Base-by-base conservation (phyloP, 176 grass and related monocot species). In the Oryza rufipogon region DNA sequence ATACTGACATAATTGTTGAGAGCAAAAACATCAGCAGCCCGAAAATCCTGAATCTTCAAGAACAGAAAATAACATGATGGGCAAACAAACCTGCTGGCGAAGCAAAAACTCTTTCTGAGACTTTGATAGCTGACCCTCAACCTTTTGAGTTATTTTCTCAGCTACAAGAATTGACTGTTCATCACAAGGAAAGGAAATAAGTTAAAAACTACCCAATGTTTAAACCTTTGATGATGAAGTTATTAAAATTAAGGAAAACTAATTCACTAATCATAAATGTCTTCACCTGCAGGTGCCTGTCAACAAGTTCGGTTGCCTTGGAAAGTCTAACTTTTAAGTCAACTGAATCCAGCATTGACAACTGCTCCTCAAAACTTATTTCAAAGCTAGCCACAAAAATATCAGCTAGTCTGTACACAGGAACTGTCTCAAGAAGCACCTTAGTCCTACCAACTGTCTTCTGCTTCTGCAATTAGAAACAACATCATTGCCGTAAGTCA, bases 311-410 rank as follows among this genome's bases (percentile, higher is more conserved):
- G 22, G 93, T 99, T 74, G 96, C 96, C 78, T 96, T 99, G 75
- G 89, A 94, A 44, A 99, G 90, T 73, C 96, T 88, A 58, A 93
- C 93, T 99, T 96, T 99, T 75, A 96, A 80, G 81, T 99, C 91
- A 84, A 99, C 90, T 66, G 96, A 99, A 88, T 99, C 96, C 15
- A 99, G 76, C 96, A 99, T 99, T 19, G 93, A 90, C 68, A 99
- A 88, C 86, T 99, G 96, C 74, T 99, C 96, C 84, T 99, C 96
- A 66, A 99, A 99, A 80, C 93, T 94, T 76, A 99, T 99, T 87
- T 99, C 96, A 76, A 99, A 99, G 87, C 93, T 99, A 77, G 96
- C 96, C 76, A 99, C 96, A 89, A 99, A 99, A 87, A 99, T 95
- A 83, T 99, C 96, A 68, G 96, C 96, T 78, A 99, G 86, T 68